phyloP scores from a whole-genome alignment of 2,329 filamentous ascomycete genomes.

The Neonectria magnoliae region DNA sequence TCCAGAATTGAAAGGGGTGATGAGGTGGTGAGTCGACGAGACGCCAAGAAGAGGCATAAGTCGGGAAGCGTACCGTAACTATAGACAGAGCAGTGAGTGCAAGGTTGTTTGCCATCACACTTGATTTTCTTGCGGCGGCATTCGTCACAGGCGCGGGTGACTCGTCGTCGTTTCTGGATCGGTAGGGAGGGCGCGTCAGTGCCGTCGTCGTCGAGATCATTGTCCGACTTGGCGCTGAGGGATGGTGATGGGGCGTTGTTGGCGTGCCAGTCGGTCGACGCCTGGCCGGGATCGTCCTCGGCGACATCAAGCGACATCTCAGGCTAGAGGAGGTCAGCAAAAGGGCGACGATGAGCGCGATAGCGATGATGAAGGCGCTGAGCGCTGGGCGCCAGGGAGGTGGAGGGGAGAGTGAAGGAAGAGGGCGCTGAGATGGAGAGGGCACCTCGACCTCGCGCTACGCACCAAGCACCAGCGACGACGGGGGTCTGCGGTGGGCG shows the following conservation, averaged over 20 bases:
- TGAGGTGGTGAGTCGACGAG: slow-evolving; percentile 4
- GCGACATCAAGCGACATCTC: slow-evolving; percentile 53
- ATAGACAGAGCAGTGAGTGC: slow-evolving; percentile 97
- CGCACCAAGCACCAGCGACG: slow-evolving; percentile 1
- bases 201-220: slow-evolving; percentile 52
- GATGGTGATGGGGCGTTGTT: slow-evolving; percentile 52
- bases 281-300: slow-evolving; percentile 54
- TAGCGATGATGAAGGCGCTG: slow-evolving; percentile 22
- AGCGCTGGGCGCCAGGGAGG: slow-evolving; percentile 18
- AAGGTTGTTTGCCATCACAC: slow-evolving; percentile 86
- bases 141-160: slow-evolving; percentile 84
- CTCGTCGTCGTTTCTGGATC: slow-evolving; percentile 79
- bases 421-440: slow-evolving; percentile 8
- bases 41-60: slow-evolving; percentile 3
- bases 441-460: slow-evolving; percentile 1
- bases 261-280: slow-evolving; percentile 50
- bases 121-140: slow-evolving; percentile 89
- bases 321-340: slow-evolving; percentile 40
- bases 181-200: slow-evolving; percentile 60
- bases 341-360: slow-evolving; percentile 18
- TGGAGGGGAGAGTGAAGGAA: slow-evolving; percentile 4
- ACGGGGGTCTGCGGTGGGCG: neutral
- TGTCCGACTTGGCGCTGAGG: slow-evolving; percentile 56
- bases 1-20: neutral
- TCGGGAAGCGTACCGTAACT: slow-evolving; percentile 79